phyloP scores from a whole-genome alignment of 2,329 filamentous ascomycete species.

The Colletotrichum incanum region DNA sequence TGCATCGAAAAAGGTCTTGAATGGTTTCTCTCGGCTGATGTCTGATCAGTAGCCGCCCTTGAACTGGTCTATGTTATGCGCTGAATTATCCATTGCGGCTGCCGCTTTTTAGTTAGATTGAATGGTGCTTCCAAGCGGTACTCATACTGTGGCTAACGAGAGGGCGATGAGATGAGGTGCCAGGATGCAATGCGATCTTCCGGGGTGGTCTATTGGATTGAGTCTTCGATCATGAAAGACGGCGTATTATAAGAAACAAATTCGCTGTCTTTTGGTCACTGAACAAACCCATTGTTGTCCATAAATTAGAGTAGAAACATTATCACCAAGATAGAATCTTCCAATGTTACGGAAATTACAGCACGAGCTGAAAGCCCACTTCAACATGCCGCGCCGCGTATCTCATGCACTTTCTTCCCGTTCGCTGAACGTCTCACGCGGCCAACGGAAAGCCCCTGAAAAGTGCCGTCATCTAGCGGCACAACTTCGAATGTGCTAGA shows the following conservation, averaged over 20 bases:
- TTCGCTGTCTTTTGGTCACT: neutral
- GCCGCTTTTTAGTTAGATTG: too few species aligned
- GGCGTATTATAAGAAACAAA: too few species aligned
- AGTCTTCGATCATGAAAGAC: neutral
- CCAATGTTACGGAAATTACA: neutral
- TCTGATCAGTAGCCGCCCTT: too few species aligned
- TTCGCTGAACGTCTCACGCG: neutral
- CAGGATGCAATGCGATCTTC: neutral
- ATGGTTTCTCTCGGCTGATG: too few species aligned
- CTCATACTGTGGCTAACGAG: too few species aligned
- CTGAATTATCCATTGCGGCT: too few species aligned
- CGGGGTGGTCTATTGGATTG: neutral
- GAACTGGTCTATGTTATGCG: too few species aligned
- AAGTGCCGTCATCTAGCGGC: constrained; percentile 11
- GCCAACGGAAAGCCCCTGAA: constrained; percentile 13
- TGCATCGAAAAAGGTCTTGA: too few species aligned
- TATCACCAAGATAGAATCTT: neutral
- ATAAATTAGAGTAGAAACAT: neutral
- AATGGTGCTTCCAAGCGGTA: too few species aligned
- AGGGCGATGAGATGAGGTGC: too few species aligned
- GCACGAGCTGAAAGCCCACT: neutral
- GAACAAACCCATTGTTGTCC: neutral
- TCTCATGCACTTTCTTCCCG: too few species aligned
- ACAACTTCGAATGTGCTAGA: neutral
- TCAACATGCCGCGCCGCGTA: too few species aligned